Percentiles rank a stretch among this genome's conserved stretches.
Conservation (phyloP, 805 yeast species). For the Wickerhamiella australiensis region DNA sequence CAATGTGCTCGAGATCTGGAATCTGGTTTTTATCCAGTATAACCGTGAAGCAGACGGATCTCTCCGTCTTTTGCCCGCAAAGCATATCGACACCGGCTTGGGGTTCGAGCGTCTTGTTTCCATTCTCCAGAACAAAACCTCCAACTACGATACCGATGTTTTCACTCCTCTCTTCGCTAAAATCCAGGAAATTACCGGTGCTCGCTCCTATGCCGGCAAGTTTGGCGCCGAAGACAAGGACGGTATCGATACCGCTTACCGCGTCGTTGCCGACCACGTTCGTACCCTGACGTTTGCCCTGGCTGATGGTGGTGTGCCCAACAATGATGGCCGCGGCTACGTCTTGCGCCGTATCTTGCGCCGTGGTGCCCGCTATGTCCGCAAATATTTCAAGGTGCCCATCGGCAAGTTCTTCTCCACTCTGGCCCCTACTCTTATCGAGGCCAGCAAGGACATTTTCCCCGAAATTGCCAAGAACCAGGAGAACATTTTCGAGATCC, state of each 20-base stretch:
- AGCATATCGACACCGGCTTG: constrained; percentile 97
- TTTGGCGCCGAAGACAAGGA: constrained; percentile 87
- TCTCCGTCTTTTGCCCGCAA: constrained; percentile 74
- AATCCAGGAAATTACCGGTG: constrained; percentile 89
- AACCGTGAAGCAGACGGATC: constrained; percentile 85
- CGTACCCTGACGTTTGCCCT: constrained; percentile 93
- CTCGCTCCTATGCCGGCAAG: constrained; percentile 79
- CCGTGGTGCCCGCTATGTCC: constrained; percentile 94
- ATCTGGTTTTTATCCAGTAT: constrained; percentile 90
- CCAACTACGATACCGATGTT: constrained; percentile 96
- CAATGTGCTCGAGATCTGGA: constrained; percentile 95
- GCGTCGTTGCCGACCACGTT: constrained; percentile 97
- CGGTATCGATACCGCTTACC: constrained; percentile 94
- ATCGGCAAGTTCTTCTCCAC: constrained; percentile 88
- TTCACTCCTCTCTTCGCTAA: constrained; percentile 76
- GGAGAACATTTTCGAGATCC: constrained; percentile 69
- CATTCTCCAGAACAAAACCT: constrained; percentile 75
- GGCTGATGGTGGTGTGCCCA: constrained; percentile 98
- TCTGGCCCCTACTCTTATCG: constrained; percentile 84
- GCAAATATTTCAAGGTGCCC: constrained; percentile 92
- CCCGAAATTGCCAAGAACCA: constrained; percentile 76
- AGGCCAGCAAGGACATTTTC: constrained; percentile 75
- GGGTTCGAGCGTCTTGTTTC: constrained; percentile 97
- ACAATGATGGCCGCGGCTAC: constrained; percentile 98
- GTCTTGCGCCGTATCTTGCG: constrained; percentile 93